phyloP scores from a whole-genome alignment of 2,329 filamentous ascomycete species.

The Colletotrichum liaoningense region DNA sequence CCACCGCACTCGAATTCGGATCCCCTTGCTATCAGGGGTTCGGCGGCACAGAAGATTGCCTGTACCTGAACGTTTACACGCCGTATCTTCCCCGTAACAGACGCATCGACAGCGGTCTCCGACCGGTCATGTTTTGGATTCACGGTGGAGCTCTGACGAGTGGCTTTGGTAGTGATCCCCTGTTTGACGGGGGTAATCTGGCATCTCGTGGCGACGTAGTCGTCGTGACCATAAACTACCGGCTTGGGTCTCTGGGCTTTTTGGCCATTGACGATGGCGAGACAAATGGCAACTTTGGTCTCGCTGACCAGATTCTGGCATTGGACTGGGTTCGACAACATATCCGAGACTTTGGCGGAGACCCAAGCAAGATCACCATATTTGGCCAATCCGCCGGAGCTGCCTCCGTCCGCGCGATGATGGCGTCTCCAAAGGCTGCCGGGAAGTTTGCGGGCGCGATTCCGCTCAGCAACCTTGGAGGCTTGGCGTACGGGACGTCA shows the following conservation, averaged over 20 bases:
- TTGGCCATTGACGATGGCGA: constrained; percentile 61
- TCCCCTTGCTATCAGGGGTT: constrained; percentile 49
- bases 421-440: constrained; percentile 58
- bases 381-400: constrained; percentile 67
- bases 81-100: constrained; percentile 49
- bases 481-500: constrained; percentile 64
- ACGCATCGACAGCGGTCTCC: constrained; percentile 46
- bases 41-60: constrained; percentile 52
- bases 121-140: constrained; percentile 60
- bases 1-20: constrained; percentile 45
- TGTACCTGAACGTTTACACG: constrained; percentile 59
- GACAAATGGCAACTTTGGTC: constrained; percentile 60
- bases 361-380: constrained; percentile 65
- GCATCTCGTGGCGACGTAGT: constrained; percentile 60
- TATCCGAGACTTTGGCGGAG: constrained; percentile 66
- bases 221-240: constrained; percentile 70
- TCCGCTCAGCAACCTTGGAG: constrained; percentile 53
- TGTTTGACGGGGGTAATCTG: constrained; percentile 57
- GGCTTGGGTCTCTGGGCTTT: constrained; percentile 68
- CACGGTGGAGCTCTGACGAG: constrained; percentile 55
- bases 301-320: constrained; percentile 61
- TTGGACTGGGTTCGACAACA: constrained; percentile 63
- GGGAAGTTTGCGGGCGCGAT: constrained; percentile 62
- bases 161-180: constrained; percentile 55
- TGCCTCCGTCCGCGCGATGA: constrained; percentile 60